phyloP scores from a whole-genome alignment of 495 filamentous ascomycete species.

The Tetracladium setigerum region DNA sequence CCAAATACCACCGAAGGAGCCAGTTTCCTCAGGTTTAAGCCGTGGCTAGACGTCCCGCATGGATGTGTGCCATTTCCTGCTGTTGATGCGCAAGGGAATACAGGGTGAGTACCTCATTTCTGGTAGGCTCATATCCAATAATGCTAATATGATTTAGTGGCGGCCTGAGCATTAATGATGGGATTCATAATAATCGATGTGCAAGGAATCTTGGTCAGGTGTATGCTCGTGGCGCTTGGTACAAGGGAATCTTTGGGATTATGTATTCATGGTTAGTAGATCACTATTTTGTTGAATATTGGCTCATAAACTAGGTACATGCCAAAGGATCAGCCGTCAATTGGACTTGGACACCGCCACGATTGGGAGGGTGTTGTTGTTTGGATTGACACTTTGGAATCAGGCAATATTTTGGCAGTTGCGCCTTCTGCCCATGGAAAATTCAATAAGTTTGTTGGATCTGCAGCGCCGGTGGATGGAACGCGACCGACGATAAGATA shows the following conservation, averaged over 20 bases:
- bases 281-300: neutral
- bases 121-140: neutral
- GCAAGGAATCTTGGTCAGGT: conserved; percentile 39
- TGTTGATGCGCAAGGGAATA: conserved; percentile 40
- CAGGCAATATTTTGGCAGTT: conserved; percentile 40
- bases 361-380: conserved; percentile 37
- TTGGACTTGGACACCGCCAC: conserved; percentile 21
- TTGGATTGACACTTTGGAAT: conserved; percentile 31
- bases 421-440: conserved; percentile 43
- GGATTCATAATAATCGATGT: conserved; percentile 30
- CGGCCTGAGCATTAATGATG: conserved; percentile 32
- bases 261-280: conserved; percentile 40
- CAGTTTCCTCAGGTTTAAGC: conserved; percentile 41
- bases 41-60: conserved; percentile 39
- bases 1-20: conserved; percentile 33
- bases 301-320: conserved; percentile 15
- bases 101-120: conserved; percentile 29
- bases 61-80: conserved; percentile 50
- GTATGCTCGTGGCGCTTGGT: conserved; percentile 34
- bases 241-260: conserved; percentile 29
- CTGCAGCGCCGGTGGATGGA: conserved; percentile 9
- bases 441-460: conserved; percentile 34
- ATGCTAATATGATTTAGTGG: conserved; percentile 24
- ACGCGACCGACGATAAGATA: conserved; percentile 39
- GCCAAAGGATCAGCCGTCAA: conserved; percentile 21